A percentile compares a stretch with the other conserved stretches of the same genome.
Conservation (phyloP, 768 basidiomycete species). For the Pisolithus sp. region DNA sequence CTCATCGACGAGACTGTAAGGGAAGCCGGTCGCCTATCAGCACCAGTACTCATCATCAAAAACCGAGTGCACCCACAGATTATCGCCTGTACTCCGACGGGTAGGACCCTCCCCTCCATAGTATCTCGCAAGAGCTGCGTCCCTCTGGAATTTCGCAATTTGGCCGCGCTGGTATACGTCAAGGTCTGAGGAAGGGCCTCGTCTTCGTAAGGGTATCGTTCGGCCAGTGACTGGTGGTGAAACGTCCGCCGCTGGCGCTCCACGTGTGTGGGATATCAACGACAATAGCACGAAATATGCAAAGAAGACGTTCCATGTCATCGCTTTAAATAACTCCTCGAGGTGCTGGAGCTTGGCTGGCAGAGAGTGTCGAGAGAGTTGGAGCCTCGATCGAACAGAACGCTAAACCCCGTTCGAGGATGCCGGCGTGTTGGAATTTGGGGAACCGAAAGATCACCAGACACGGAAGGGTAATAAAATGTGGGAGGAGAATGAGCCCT, state of each 20-base stretch:
- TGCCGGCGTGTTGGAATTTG: too few relatives aligned
- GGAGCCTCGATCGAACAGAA: too few relatives aligned
- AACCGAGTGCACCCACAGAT: conserved; percentile 35
- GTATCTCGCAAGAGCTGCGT: conserved; percentile 42
- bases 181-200: conserved; percentile 6
- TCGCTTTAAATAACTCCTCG: too few relatives aligned
- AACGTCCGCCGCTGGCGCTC: conserved; percentile 10
- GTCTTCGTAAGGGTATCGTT: conserved; percentile 16
- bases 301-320: conserved; percentile 1
- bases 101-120: conserved; percentile 15
- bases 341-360: too few relatives aligned
- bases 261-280: conserved; percentile 2
- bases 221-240: conserved; percentile 6
- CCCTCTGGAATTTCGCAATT: conserved; percentile 41
- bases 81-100: conserved; percentile 45
- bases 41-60: background rate
- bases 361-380: too few relatives aligned
- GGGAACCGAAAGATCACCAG: too few relatives aligned
- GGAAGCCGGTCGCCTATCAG: background rate
- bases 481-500: too few relatives aligned
- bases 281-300: conserved; percentile 10
- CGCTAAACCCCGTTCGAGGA: too few relatives aligned
- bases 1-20: conserved; percentile 54
- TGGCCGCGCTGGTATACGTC: conserved; percentile 4
- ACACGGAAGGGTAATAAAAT: too few relatives aligned